A percentile compares a stretch with the other conserved stretches of the same genome.
phyloP scores from a whole-genome alignment of 2,329 filamentous ascomycete species.

The Ceratocystis cacaofunesta region DNA sequence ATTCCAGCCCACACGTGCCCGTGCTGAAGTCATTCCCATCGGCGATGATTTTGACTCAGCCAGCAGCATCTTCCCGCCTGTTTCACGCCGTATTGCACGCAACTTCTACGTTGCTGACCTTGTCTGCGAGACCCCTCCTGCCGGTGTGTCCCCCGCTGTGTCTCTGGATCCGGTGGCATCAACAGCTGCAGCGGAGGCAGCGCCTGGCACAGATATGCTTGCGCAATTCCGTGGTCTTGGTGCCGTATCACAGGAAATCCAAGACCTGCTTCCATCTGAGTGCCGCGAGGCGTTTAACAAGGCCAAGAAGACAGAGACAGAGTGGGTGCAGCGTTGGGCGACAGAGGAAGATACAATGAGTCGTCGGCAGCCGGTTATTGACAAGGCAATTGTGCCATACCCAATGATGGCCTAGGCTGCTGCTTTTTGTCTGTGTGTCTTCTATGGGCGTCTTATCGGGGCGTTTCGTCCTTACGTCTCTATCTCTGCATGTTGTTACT shows the following conservation, averaged over 20 bases:
- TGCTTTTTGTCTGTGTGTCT: not conserved
- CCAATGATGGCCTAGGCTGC: slow-evolving; percentile 27
- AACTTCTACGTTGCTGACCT: slow-evolving; percentile 44
- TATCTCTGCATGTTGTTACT: not conserved
- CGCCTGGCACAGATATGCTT: slow-evolving; percentile 30
- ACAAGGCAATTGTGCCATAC: slow-evolving; percentile 50
- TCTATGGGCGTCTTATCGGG: slow-evolving; percentile 13
- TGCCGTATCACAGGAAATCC: slow-evolving; percentile 50
- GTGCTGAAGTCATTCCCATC: slow-evolving; percentile 45
- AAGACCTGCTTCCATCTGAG: slow-evolving; percentile 49
- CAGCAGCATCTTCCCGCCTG: slow-evolving; percentile 31
- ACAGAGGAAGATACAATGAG: slow-evolving; percentile 23
- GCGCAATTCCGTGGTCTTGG: slow-evolving; percentile 44
- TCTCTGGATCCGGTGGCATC: slow-evolving; percentile 28
- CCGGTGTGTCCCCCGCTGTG: slow-evolving; percentile 32
- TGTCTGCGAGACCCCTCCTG: slow-evolving; percentile 36
- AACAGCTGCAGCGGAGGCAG: slow-evolving; percentile 15
- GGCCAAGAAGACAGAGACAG: slow-evolving; percentile 46
- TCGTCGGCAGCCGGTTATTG: slow-evolving; percentile 40
- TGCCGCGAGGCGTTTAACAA: slow-evolving; percentile 59
- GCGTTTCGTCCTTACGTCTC: slow-evolving; percentile 15
- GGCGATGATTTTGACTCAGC: slow-evolving; percentile 22
- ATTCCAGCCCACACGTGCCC: slow-evolving; percentile 79
- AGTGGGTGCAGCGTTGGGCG: slow-evolving; percentile 64
- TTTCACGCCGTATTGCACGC: slow-evolving; percentile 35